Percentiles rank a stretch among this genome's conserved stretches.
Conservation (phyloP, 108 stramenopile species). For the Pseudonitzschia pungens region DNA sequence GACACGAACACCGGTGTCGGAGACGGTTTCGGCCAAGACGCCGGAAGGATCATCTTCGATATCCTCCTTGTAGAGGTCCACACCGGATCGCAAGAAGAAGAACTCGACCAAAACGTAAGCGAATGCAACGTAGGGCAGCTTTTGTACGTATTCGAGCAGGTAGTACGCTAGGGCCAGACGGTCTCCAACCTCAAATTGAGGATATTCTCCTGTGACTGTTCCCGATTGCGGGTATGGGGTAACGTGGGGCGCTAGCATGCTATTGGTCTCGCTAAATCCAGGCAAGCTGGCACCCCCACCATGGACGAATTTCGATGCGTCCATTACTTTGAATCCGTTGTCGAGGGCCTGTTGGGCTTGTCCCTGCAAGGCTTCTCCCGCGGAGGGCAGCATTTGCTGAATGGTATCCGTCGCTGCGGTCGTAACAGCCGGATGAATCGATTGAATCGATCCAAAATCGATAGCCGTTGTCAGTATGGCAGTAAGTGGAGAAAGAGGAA, state of each 20-base stretch:
- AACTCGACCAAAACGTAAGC: slow-evolving; percentile 48
- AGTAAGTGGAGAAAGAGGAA: not conserved
- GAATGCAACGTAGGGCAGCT: slow-evolving; percentile 41
- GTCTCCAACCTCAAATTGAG: slow-evolving; percentile 13
- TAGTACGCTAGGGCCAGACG: slow-evolving; percentile 31
- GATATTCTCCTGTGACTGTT: slow-evolving; percentile 2
- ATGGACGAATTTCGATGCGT: not conserved
- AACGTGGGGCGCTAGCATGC: slow-evolving; percentile 10
- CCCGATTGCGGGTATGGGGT: not conserved
- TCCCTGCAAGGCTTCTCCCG: slow-evolving; percentile 1
- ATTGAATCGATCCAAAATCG: not conserved
- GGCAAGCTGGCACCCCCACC: slow-evolving; percentile 5
- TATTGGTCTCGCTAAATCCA: slow-evolving; percentile 2
- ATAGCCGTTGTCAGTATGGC: not conserved
- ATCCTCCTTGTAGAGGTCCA: slow-evolving; percentile 53
- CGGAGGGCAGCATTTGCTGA: slow-evolving; percentile 1
- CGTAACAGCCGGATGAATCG: not conserved
- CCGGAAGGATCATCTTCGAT: slow-evolving; percentile 44
- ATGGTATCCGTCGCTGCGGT: not conserved
- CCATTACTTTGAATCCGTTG: slow-evolving; percentile 2
- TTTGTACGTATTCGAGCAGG: slow-evolving; percentile 32
- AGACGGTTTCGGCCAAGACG: slow-evolving; percentile 28
- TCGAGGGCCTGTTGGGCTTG: slow-evolving; percentile 5
- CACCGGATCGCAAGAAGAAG: slow-evolving; percentile 42
- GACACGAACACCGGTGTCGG: slow-evolving; percentile 31